Base-by-base conservation (phyloP, 1,284 basidiomycete species). In the Stereum hirsutum region DNA sequence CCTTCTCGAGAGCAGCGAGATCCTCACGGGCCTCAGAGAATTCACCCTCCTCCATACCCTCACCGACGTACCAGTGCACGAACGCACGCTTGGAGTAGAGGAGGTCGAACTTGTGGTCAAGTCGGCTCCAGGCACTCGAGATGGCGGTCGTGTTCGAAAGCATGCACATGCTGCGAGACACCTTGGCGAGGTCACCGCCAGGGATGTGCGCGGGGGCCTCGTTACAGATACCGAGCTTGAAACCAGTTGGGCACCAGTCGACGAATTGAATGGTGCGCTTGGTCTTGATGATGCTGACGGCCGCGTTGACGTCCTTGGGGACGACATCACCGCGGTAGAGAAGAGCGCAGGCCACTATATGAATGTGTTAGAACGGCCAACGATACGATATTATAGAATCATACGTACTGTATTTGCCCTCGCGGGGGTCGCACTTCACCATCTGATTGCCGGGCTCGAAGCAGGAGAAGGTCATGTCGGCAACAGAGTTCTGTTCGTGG, bases 41-140 rank as follows among this genome's bases (percentile, higher is more conserved):
- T 69, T 98, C 94, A 61, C 94, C 93, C 71, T 97, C 94, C 66
- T 97, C 94, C 94, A 97, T 98, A 69, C 94, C 94, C 66, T 96
- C 93, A 54, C 93, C 93, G 50, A 92, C 89, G 56, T 94, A 95
- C 89, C 90, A 89, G 70, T 93, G 84, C 38, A 89, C 90, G 61
- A 94, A 94, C 47, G 84, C 91, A 64, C 86, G 87, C 70, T 88
- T 94, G 50, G 86, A 93, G 69, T 89, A 89, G 30, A 99, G 81
- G 55, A 99, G 78, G 65, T 99, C 95, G 64, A 99, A 99, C 71
- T 99, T 99, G 78, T 96, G 88, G 72, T 99, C 94, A 35, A 92
- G 76, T 43, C 88, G 80, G 55, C 81, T 85, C 90, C 90, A 94
- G 19, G 90, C 90, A 11, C 74, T 70, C 30, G 90, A 89, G 61